These are phyloP conservation scores for Lagenaria siceraria DNA, from an alignment of 306 rosid species.

Conservation along the genomic window DNA sequence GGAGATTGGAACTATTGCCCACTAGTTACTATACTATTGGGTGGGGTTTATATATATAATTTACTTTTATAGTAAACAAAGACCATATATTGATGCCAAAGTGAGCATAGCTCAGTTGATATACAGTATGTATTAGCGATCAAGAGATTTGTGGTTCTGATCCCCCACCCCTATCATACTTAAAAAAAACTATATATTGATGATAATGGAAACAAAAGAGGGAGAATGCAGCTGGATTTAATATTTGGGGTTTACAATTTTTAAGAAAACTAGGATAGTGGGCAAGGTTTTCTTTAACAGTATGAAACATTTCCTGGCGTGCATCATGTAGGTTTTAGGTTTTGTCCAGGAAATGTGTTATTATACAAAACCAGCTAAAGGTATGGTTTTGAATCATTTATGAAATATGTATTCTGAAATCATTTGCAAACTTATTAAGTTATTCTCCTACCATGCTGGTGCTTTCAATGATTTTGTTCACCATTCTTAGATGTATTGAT, in stretches of 20 bases:
- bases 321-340: neutral
- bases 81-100: no score
- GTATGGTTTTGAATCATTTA: neutral
- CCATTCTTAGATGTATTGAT: slow-evolving; percentile 4
- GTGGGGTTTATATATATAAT: no score
- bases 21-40: neutral
- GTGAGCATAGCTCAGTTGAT: no score
- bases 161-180: no score
- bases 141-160: no score
- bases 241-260: neutral
- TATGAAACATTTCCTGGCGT: neutral
- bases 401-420: neutral
- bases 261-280: neutral
- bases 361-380: neutral
- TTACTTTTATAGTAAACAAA: no score
- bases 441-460: neutral
- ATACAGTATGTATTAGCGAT: no score
- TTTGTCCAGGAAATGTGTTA: neutral
- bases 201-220: no score
- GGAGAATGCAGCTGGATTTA: neutral
- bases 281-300: neutral
- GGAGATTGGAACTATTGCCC: neutral
- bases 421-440: neutral
- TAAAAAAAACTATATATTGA: no score
- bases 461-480: neutral